These are phyloP conservation scores for Sclerotinia sclerotiorum DNA, from an alignment of 2,329 filamentous ascomycete species.

Conservation along the genomic window DNA sequence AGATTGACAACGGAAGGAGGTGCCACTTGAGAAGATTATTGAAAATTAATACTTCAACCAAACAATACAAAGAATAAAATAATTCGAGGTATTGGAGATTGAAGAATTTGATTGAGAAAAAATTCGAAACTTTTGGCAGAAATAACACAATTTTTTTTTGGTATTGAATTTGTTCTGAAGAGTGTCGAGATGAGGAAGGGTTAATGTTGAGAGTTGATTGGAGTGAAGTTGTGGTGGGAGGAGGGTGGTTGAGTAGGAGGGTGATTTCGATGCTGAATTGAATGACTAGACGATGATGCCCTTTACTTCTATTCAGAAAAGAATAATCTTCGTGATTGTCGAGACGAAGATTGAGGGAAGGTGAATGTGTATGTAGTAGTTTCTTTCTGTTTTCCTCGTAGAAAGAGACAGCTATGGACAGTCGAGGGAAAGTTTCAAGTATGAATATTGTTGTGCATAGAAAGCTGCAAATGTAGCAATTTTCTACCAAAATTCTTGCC, in stretches of 20 bases:
- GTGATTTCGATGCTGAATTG: conserved; percentile 16
- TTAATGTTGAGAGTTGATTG: not conserved
- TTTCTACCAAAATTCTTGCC: conserved; percentile 19
- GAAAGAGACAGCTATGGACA: conserved; percentile 36
- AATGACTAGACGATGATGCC: not conserved
- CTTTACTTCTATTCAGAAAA: conserved; percentile 9
- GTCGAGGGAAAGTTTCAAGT: conserved; percentile 30
- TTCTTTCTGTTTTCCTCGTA: conserved; percentile 26
- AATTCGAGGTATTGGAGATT: not conserved
- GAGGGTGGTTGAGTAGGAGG: not conserved
- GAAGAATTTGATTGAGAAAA: not conserved
- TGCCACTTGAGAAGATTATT: conserved; percentile 19
- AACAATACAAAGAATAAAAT: conserved; percentile 11
- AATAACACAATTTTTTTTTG: conserved; percentile 15
- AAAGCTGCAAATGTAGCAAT: conserved; percentile 15
- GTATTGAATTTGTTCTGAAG: conserved; percentile 13
- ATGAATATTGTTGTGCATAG: conserved; percentile 22
- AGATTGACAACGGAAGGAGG: conserved; percentile 11
- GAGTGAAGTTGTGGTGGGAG: not conserved
- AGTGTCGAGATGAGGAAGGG: conserved; percentile 1
- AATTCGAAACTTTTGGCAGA: not conserved
- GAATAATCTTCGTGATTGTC: conserved; percentile 14
- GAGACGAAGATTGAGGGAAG: conserved; percentile 11
- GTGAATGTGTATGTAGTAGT: conserved; percentile 17
- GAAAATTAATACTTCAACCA: conserved; percentile 12